phyloP scores from a whole-genome alignment of 257 asterid species.

The Plectranthus barbatus region DNA sequence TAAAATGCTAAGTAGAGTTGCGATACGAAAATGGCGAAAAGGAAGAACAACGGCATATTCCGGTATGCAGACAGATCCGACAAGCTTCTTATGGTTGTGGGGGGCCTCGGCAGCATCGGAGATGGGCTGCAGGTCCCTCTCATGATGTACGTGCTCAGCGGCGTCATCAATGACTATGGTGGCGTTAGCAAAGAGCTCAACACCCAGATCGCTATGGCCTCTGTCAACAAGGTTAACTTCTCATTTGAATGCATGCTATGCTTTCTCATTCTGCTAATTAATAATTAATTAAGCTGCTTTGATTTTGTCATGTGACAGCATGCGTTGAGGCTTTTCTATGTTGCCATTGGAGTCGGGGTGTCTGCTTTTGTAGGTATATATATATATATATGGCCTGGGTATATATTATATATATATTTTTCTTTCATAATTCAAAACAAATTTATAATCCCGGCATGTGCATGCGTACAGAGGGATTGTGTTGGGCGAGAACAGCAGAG shows the following conservation, averaged over 20 bases:
- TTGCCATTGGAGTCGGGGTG: conserved; percentile 67
- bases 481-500: conserved; percentile 95
- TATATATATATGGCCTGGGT: too few relatives aligned
- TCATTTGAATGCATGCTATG: too few relatives aligned
- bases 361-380: conserved; percentile 84
- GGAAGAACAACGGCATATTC: conserved; percentile 47
- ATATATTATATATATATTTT: too few relatives aligned
- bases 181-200: conserved; percentile 7
- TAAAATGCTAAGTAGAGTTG: not conserved
- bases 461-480: conserved; percentile 55
- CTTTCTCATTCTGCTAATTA: too few relatives aligned
- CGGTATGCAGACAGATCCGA: conserved; percentile 64
- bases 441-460: too few relatives aligned
- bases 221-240: conserved; percentile 68
- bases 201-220: conserved; percentile 15
- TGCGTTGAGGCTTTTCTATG: conserved; percentile 53
- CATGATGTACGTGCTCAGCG: conserved; percentile 69
- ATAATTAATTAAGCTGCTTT: too few relatives aligned
- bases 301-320: conserved; percentile 25
- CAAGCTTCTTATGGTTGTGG: conserved; percentile 59
- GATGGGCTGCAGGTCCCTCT: conserved; percentile 89
- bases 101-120: conserved; percentile 77
- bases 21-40: conserved; percentile 21
- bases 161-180: conserved; percentile 63
- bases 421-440: too few relatives aligned